A percentile compares a stretch with the other conserved stretches of the same genome.
Evolutionary conservation across 129 eudicot species (phyloP).

Genomic region (Ambrosia trifida): DNA sequence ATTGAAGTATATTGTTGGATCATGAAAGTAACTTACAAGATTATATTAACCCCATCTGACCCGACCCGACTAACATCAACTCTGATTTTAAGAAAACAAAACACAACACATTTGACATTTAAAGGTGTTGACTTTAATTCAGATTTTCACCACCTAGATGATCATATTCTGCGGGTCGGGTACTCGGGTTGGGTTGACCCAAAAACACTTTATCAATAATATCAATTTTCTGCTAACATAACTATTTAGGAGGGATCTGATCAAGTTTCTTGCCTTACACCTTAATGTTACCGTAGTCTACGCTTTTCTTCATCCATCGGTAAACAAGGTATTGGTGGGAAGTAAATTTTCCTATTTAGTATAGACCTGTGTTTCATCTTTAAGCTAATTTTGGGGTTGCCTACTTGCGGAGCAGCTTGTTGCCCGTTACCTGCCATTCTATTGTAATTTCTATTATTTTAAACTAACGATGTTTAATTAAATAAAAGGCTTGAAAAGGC

Average conservation of each 20-base stretch:
- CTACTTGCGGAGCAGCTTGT: too few species aligned
- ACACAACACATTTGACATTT: conserved; percentile 11
- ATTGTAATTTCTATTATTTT: too few species aligned
- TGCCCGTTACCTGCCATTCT: too few species aligned
- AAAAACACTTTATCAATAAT: neutral
- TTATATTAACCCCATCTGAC: neutral
- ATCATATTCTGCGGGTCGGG: neutral
- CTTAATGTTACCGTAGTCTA: too few species aligned
- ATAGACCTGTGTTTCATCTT: neutral
- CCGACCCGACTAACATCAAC: neutral
- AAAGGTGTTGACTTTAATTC: neutral
- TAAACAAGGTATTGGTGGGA: too few species aligned
- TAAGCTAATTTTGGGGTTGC: conserved; percentile 5
- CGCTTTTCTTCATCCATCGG: too few species aligned
- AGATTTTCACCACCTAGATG: neutral
- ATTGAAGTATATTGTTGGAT: neutral
- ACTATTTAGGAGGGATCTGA: neutral
- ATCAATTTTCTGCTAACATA: neutral
- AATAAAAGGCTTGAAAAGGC: neutral
- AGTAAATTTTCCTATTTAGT: neutral
- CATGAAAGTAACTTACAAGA: neutral
- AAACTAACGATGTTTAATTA: too few species aligned
- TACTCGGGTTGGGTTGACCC: neutral
- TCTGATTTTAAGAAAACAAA: conserved; percentile 13
- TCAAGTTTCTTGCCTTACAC: too few species aligned